Evolutionary conservation across 2,329 filamentous ascomycete genomes (phyloP).

Genomic region (Talaromyces sp.): DNA sequence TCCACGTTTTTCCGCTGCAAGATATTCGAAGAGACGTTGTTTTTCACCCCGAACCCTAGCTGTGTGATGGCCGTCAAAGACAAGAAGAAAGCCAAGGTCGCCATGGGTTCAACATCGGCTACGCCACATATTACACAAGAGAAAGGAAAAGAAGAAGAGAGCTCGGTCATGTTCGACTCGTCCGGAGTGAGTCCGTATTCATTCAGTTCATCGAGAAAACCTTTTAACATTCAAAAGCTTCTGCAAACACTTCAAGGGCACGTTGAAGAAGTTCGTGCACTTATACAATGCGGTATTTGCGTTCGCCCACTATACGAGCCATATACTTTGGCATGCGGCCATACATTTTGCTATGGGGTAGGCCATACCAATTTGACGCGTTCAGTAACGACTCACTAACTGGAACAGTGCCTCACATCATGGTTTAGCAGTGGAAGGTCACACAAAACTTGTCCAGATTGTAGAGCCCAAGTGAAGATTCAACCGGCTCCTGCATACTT

Average conservation of each 20-base stretch:
- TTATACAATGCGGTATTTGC: constrained; percentile 67
- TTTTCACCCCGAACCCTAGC: neutral
- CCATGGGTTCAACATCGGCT: constrained; percentile 12
- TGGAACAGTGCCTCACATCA: constrained; percentile 53
- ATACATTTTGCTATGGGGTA: constrained; percentile 69
- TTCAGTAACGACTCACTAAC: constrained; percentile 10
- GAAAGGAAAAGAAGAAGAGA: neutral
- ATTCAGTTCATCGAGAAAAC: constrained; percentile 10
- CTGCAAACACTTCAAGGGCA: constrained; percentile 50
- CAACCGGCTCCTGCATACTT: constrained; percentile 64
- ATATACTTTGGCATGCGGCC: constrained; percentile 65
- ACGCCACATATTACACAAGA: neutral
- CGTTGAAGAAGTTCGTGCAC: constrained; percentile 58
- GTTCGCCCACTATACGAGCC: constrained; percentile 67
- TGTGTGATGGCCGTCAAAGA: constrained; percentile 9
- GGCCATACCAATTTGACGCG: constrained; percentile 25
- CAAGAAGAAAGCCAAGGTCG: constrained; percentile 6
- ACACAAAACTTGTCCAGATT: constrained; percentile 67
- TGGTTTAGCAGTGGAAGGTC: constrained; percentile 54
- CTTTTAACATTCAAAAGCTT: constrained; percentile 28
- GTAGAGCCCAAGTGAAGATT: constrained; percentile 56
- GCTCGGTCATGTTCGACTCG: constrained; percentile 15
- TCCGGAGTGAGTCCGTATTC: constrained; percentile 30
- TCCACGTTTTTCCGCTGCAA: neutral
- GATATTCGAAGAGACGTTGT: neutral